Conservation (phyloP, 2,329 filamentous ascomycete genomes). For the Exserohilum rostratum region DNA sequence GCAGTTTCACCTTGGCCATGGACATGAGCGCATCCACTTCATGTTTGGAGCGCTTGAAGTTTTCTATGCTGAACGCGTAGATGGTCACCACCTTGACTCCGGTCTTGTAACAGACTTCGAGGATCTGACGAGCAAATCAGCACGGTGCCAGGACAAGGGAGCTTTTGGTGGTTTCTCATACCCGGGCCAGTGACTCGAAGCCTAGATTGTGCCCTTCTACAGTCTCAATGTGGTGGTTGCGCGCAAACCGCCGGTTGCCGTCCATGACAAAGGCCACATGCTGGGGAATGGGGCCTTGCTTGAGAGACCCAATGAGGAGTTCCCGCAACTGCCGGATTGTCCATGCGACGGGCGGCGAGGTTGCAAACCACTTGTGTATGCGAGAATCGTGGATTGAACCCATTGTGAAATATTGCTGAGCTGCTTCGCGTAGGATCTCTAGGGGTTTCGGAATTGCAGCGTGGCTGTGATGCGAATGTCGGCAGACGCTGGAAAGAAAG, state of each 20-base stretch:
- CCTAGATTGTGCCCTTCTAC: constrained; percentile 95
- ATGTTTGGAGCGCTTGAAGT: constrained; percentile 95
- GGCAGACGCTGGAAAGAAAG: neutral
- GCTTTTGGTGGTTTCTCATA: constrained; percentile 52
- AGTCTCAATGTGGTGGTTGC: constrained; percentile 90
- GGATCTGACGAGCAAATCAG: constrained; percentile 60
- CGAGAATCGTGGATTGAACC: constrained; percentile 64
- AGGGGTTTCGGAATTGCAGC: constrained; percentile 16
- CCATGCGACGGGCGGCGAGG: constrained; percentile 92
- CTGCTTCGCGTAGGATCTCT: constrained; percentile 14
- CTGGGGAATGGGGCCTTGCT: constrained; percentile 88
- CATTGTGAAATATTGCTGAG: constrained; percentile 35
- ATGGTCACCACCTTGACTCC: constrained; percentile 97
- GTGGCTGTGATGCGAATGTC: neutral
- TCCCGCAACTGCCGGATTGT: constrained; percentile 78
- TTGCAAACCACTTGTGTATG: constrained; percentile 76
- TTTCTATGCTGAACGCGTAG: constrained; percentile 98
- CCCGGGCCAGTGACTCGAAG: constrained; percentile 90
- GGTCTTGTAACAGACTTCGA: constrained; percentile 97
- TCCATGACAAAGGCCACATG: constrained; percentile 99
- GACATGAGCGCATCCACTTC: constrained; percentile 98
- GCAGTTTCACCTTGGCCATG: constrained; percentile 93
- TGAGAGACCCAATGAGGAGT: constrained; percentile 83
- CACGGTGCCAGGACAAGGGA: constrained; percentile 39
- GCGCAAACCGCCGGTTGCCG: constrained; percentile 91